Conservation (phyloP, 345 rosid species). For the Lepidium didymum region DNA sequence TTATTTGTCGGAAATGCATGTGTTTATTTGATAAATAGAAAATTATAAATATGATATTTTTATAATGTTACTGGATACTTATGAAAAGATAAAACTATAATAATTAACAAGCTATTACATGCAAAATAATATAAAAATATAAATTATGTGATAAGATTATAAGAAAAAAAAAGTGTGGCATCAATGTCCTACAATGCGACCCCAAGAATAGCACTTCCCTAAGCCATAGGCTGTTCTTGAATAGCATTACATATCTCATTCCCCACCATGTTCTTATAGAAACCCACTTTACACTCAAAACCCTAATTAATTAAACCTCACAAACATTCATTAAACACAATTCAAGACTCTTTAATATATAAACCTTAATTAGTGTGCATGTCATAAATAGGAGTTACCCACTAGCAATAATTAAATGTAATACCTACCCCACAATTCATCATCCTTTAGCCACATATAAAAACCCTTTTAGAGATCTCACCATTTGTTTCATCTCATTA, state of each 20-base stretch:
- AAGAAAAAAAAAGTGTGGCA: slow-evolving; percentile 7
- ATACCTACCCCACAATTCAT: slow-evolving; percentile 19
- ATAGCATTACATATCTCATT: slow-evolving; percentile 21
- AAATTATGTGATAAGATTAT: too few species aligned
- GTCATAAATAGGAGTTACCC: slow-evolving; percentile 3
- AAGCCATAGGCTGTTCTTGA: slow-evolving; percentile 27
- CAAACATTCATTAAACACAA: slow-evolving; percentile 11
- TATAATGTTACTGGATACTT: not conserved
- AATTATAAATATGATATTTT: not conserved
- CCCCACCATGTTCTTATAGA: slow-evolving; percentile 27
- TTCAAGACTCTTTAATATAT: not conserved
- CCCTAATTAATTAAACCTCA: not conserved
- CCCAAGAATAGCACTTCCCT: slow-evolving; percentile 27
- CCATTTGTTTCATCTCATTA: slow-evolving; percentile 22
- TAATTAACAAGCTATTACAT: not conserved
- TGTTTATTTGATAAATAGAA: too few species aligned
- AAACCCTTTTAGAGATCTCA: slow-evolving; percentile 23
- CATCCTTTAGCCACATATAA: slow-evolving; percentile 19
- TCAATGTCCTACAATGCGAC: slow-evolving; percentile 26
- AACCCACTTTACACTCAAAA: slow-evolving; percentile 24
- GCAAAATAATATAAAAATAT: not conserved
- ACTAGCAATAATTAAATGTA: slow-evolving; percentile 7
- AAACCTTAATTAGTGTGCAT: slow-evolving; percentile 11
- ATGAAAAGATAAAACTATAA: not conserved
- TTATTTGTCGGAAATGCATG: too few species aligned